Percentiles rank a stretch among this genome's conserved stretches.
These are phyloP conservation scores for Eutypella sp. DNA, from an alignment of 2,329 filamentous ascomycete genomes.

Conservation along the genomic window DNA sequence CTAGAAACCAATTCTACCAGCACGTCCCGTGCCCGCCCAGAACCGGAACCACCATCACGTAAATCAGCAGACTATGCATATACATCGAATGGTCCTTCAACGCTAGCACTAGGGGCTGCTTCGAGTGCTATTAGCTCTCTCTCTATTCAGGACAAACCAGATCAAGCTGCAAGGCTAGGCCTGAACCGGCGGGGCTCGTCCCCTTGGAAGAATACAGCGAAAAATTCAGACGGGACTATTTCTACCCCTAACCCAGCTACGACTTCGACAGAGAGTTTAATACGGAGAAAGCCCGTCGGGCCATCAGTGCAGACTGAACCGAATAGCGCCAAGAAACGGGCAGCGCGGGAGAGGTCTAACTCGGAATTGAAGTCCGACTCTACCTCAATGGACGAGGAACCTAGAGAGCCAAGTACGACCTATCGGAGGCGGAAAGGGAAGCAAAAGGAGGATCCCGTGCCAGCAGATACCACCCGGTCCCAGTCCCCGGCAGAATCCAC, in stretches of 20 bases:
- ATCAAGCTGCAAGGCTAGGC: slow-evolving; percentile 10
- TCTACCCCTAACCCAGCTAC: slow-evolving; percentile 1
- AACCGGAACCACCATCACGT: slow-evolving; percentile 26
- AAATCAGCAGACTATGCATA: slow-evolving; percentile 36
- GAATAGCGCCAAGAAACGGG: slow-evolving; percentile 19
- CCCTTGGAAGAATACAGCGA: slow-evolving; percentile 11
- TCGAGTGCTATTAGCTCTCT: slow-evolving; percentile 47
- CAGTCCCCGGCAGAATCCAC: slow-evolving; percentile 40
- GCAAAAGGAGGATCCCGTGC: slow-evolving; percentile 34
- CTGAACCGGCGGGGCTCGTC: slow-evolving; percentile 11
- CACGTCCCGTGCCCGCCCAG: slow-evolving; percentile 22
- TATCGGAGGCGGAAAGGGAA: slow-evolving; percentile 27
- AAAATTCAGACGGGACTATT: slow-evolving; percentile 1
- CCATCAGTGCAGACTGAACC: slow-evolving; percentile 12
- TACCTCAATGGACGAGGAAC: slow-evolving; percentile 19
- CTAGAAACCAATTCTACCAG: slow-evolving; percentile 27
- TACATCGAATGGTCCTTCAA: slow-evolving; percentile 34
- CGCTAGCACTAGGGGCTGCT: slow-evolving; percentile 51
- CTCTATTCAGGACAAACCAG: slow-evolving; percentile 23
- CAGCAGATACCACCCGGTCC: slow-evolving; percentile 43
- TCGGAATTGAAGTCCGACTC: slow-evolving; percentile 11
- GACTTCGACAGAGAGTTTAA: slow-evolving; percentile 11
- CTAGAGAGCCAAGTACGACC: slow-evolving; percentile 2
- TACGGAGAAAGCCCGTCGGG: slow-evolving; percentile 15
- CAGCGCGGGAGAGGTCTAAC: slow-evolving; percentile 7